These are phyloP conservation scores for Fusarium lateritium DNA, from an alignment of 2,329 filamentous ascomycete species.

Conservation along the genomic window DNA sequence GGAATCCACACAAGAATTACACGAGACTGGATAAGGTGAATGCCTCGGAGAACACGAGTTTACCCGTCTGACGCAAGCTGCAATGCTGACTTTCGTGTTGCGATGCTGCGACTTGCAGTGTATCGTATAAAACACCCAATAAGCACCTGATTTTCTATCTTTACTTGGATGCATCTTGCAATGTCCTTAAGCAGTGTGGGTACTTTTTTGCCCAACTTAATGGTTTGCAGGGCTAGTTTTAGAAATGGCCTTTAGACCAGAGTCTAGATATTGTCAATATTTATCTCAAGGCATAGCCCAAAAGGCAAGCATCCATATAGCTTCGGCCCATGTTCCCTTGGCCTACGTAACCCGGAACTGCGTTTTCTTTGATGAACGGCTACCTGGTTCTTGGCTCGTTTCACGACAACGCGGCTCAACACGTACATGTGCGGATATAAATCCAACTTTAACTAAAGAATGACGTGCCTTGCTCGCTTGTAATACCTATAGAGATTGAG, in stretches of 20 bases:
- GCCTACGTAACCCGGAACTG: constrained; percentile 24
- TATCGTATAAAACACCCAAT: not conserved
- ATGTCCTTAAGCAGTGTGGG: too few relatives aligned
- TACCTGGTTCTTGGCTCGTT: constrained; percentile 25
- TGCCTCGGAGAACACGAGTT: not conserved
- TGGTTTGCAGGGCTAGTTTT: not conserved
- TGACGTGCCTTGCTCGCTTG: constrained; percentile 35
- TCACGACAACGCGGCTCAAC: constrained; percentile 36
- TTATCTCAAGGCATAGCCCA: not conserved
- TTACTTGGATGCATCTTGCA: too few relatives aligned
- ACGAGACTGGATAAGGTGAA: too few relatives aligned
- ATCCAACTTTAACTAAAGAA: constrained; percentile 8
- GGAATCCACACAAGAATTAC: too few relatives aligned
- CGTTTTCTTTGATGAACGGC: constrained; percentile 2
- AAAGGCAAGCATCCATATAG: not conserved
- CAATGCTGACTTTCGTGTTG: constrained; percentile 1
- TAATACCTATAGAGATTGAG: constrained; percentile 27
- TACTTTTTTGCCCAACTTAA: too few relatives aligned
- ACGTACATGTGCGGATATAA: constrained; percentile 16
- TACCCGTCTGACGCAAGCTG: constrained; percentile 1
- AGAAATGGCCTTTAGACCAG: too few relatives aligned
- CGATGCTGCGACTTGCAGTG: not conserved
- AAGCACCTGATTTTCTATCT: not conserved
- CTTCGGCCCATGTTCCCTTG: constrained; percentile 14
- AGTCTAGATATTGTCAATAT: not conserved